Evolutionary conservation across 2,329 filamentous ascomycete species (phyloP), one percentile per base, ranked within the genome.

Genomic region (Cryphonectria naterciae): DNA sequence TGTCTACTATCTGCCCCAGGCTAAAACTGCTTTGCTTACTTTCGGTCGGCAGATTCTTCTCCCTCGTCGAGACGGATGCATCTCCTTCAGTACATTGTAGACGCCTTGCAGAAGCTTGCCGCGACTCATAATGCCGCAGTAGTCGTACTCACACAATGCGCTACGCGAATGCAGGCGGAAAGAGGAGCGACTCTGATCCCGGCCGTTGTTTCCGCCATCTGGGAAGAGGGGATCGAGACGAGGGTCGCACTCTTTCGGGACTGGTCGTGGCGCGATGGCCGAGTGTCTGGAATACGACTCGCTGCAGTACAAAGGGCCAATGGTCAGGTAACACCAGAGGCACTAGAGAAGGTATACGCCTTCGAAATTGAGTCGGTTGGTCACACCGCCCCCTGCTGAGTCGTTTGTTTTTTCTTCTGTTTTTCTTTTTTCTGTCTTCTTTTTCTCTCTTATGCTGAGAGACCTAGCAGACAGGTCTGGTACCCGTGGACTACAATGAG

Each of bases 161-260:
- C 91, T 58, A 97, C 93, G n/a, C 92, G 91, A 74, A 91, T 97
- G 81, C 90, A 92, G 73, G 84, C 85, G 4, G 90, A 87, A 74
- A 85, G 83, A 74, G 87, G 85, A 74, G 92, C 94, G 19, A 87
- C 91, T 15, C 83, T 98, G 65, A 87, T 91, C 68, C 92, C 94
- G 22, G 89, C 93, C 56, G 85, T 98, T 73, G 91, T 91, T 70
- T 90, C 92, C 19, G 85, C 85, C 28, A 88, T 92, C 58, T 98
- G 95, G 95, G 94, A 97, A 72, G 89, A 89, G 74, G 91, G 90
- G 43, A 84, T 97, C 52, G 88, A 89, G 73, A 92, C 89, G 58
- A 87, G 94, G 68, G 79, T 97, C 72, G 91, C 92, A 35, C 80
- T 97, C 46, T 97, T 96, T 79, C 87, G 92, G 76, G 93, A 97